Conservation (phyloP, 1,284 basidiomycete species). For the Phlebopus sp. region DNA sequence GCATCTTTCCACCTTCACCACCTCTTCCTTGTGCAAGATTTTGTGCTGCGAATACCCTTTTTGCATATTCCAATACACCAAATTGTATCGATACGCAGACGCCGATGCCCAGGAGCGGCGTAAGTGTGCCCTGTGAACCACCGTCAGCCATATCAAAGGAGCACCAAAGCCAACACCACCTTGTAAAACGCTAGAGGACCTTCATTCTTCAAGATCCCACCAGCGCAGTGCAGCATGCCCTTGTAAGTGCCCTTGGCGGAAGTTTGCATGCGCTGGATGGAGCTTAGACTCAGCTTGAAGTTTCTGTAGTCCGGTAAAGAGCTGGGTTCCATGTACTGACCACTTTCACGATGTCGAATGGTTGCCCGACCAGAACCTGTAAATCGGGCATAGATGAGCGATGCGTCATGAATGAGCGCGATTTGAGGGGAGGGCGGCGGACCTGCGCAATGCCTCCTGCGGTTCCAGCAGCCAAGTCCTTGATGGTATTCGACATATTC, state of each 20-base stretch:
- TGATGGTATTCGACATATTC: slow-evolving; percentile 53
- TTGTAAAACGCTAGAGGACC: slow-evolving; percentile 97
- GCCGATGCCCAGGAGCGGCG: slow-evolving; percentile 92
- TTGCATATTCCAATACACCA: slow-evolving; percentile 85
- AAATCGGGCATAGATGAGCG: slow-evolving; percentile 8
- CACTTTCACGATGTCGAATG: slow-evolving; percentile 97
- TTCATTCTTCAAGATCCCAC: slow-evolving; percentile 85
- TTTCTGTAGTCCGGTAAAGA: neutral
- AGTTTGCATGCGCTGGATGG: slow-evolving; percentile 80
- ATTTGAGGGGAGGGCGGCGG: no score
- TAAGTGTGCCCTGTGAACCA: slow-evolving; percentile 78
- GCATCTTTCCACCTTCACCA: slow-evolving; percentile 54
- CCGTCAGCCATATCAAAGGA: slow-evolving; percentile 1
- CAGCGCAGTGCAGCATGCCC: slow-evolving; percentile 88
- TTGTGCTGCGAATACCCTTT: slow-evolving; percentile 73
- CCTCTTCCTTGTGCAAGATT: slow-evolving; percentile 57
- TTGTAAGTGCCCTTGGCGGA: slow-evolving; percentile 86
- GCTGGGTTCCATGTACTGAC: slow-evolving; percentile 45
- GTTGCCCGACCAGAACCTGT: slow-evolving; percentile 88
- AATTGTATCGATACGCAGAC: slow-evolving; percentile 97
- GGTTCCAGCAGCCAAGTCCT: slow-evolving; percentile 84
- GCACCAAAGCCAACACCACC: slow-evolving; percentile 41
- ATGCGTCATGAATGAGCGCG: slow-evolving; percentile 1
- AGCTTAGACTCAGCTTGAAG: slow-evolving; percentile 7
- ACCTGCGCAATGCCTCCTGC: slow-evolving; percentile 89